Evolutionary conservation across 2,329 filamentous ascomycete genomes (phyloP), one percentile per base, ranked within the genome.

Genomic region (Penicillium sp.): DNA sequence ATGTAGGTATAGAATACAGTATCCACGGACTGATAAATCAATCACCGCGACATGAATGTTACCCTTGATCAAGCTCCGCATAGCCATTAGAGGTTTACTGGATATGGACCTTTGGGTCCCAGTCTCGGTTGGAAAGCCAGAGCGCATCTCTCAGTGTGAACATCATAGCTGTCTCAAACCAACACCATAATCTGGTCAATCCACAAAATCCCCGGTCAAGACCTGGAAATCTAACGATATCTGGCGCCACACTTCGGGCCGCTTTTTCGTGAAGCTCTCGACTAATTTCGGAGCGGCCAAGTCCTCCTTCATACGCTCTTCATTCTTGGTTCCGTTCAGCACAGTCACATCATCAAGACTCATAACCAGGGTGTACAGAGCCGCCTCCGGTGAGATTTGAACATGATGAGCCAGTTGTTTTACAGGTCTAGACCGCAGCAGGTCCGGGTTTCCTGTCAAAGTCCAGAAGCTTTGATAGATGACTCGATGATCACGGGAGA

Each of bases 391-490:
- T n/a, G 67, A 74, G 16, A 84, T 75, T 0, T 67, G 64, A 1
- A 71, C 67, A 8, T 67, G 64, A 11, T 69, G 48, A 16, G 83
- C 82, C 2, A 92, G 71, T 7, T 64, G 60, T 9, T 66, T 65
- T 0, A 89, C 83, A 1, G 81, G 69, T 11, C 68, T 61, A 3
- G 75, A 79, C 44, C 64, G 70, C 22, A 84, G 57, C 27, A 87
- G 68, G 13, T 71, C 63, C 4, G 81, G 81, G 61, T 86, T 86
- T 0, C 78, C 83, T 0, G 81, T 83, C 67, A 86, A 63, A 1
- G 83, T 86, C 83, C 83, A 85, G 67, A 86, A 86, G 41, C 77
- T 78, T 63, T 86, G 81, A 56, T 84, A 86, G 21, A 79, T 68
- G 45, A 87, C 82, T 1, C 70, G 71, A 11, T 81, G 72, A 36